These are phyloP conservation scores for Schwanniomyces pseudopolymorphus DNA, from an alignment of 805 yeast genomes.

Conservation along the genomic window DNA sequence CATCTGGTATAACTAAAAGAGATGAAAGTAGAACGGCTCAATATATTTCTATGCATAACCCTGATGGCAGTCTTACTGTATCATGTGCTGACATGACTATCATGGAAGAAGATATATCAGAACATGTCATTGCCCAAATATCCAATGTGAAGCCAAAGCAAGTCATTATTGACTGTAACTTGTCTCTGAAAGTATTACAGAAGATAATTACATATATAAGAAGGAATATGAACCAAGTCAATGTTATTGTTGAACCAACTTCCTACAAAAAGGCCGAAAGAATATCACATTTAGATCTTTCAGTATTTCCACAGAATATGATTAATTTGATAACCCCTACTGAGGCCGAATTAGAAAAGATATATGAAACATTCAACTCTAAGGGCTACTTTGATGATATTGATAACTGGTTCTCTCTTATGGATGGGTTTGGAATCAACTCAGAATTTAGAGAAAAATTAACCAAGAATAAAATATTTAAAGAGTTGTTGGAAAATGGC, in stretches of 20 bases:
- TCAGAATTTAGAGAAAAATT: conserved; percentile 46
- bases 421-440: conserved; percentile 59
- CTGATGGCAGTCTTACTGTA: conserved; percentile 60
- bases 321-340: conserved; percentile 68
- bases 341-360: conserved; percentile 52
- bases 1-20: conserved; percentile 36
- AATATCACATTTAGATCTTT: conserved; percentile 35
- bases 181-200: conserved; percentile 44
- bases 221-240: conserved; percentile 15
- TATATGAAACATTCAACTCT: conserved; percentile 50
- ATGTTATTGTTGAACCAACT: conserved; percentile 72
- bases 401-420: conserved; percentile 71
- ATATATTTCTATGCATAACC: conserved; percentile 67
- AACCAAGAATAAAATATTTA: conserved; percentile 26
- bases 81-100: conserved; percentile 89
- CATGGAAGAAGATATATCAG: conserved; percentile 45
- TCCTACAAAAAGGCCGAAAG: conserved; percentile 60
- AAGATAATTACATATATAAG: conserved; percentile 29
- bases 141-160: conserved; percentile 41
- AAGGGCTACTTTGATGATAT: conserved; percentile 45
- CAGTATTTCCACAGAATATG: conserved; percentile 48
- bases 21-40: conserved; percentile 53
- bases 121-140: conserved; percentile 45
- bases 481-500: conserved; percentile 38
- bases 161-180: conserved; percentile 68